Evolutionary conservation across 2,329 filamentous ascomycete species (phyloP), one percentile per base, ranked within the genome.

Genomic region (Chrysoporthe cubensis): DNA sequence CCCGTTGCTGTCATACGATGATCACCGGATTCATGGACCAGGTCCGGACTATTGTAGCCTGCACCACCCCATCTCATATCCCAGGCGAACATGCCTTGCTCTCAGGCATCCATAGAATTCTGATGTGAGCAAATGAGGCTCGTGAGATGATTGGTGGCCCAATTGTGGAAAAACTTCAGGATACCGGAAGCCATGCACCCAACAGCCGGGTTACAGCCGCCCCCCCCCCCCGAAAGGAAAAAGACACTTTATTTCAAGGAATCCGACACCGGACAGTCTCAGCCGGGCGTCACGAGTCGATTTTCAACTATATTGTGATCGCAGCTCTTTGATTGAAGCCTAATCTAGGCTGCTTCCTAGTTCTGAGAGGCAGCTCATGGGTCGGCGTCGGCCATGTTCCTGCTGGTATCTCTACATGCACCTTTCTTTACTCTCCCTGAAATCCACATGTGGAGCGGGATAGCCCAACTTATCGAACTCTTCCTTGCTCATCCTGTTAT

Each of bases 381-480:
- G 6, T 74, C 71, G 5, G 72, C 73, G 37, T 73, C 72, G 1
- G 72, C 73, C 73, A 74, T 74, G 43, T 72, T 72, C 72, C 61
- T 70, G 71, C 78, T 91, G 91, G 74, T 90, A 92, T 74, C 87
- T 83, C 70, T 78, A 79, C 75, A 91, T 78, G 64, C 87, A 88
- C 74, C 83, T 81, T 59, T 87, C 84, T 70, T 89, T 83, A 69
- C 82, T 83, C 69, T 80, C 78, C 72, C 84, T 85, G 75, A 91
- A 90, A 58, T 88, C 84, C 2, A 91, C 87, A 72, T 90, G 85
- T 40, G 85, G 84, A 73, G 78, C 80, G 1, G 89, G 89, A 76
- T 91, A 92, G 1, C 87, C 86, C 59, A 81, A 80, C 75, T 80
- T 85, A 75, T 82, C 79, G 43, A 86, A 88, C 44, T 82, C 75